These are phyloP conservation scores for Pyrenochaeta sp. DNA, from an alignment of 2,329 filamentous ascomycete genomes.

Conservation along the genomic window DNA sequence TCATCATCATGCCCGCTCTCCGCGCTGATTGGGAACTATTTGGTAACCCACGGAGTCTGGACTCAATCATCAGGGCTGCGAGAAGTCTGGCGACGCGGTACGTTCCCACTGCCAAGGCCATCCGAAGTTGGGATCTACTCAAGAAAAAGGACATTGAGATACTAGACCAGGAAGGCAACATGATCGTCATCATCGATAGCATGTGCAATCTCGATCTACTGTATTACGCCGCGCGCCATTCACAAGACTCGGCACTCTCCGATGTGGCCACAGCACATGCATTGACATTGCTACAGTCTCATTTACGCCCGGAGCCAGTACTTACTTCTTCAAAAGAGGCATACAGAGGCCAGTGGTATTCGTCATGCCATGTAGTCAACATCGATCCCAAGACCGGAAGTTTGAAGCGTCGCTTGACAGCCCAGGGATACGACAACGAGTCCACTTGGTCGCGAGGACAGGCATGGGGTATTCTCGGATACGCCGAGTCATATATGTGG, in stretches of 20 bases:
- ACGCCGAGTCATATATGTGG: constrained; percentile 54
- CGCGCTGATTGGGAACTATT: constrained; percentile 52
- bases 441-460: constrained; percentile 57
- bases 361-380: constrained; percentile 53
- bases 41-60: constrained; percentile 46
- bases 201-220: constrained; percentile 51
- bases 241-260: constrained; percentile 42
- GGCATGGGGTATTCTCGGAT: constrained; percentile 57
- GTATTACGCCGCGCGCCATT: constrained; percentile 51
- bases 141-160: constrained; percentile 52
- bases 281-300: constrained; percentile 49
- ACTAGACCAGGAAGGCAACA: constrained; percentile 46
- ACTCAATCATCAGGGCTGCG: constrained; percentile 47
- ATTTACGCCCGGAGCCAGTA: constrained; percentile 50
- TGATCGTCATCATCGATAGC: constrained; percentile 55
- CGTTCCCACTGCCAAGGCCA: constrained; percentile 42
- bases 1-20: constrained; percentile 55
- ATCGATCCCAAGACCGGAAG: constrained; percentile 50
- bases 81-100: constrained; percentile 52
- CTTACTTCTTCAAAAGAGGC: constrained; percentile 8
- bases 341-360: constrained; percentile 34
- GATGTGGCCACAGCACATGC: constrained; percentile 54
- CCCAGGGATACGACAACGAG: constrained; percentile 53
- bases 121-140: constrained; percentile 58
- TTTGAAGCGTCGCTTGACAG: constrained; percentile 52